Evolutionary conservation across 2,329 filamentous ascomycete genomes (phyloP).

Genomic region (Chaetothyriales sp.): DNA sequence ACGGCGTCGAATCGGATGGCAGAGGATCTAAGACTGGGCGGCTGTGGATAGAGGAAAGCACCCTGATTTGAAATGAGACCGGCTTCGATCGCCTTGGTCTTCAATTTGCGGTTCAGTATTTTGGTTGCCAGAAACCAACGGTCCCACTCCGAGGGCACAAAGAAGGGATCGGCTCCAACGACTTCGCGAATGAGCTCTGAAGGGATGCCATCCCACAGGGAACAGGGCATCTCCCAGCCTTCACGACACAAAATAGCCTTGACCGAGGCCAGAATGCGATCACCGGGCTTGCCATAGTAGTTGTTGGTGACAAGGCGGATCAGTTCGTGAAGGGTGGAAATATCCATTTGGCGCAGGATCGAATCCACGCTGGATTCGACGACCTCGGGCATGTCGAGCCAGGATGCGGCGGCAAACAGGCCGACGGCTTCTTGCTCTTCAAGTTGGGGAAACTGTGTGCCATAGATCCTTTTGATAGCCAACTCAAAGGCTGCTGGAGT

Average conservation of each 20-base stretch:
- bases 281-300: conserved; percentile 43
- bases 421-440: conserved; percentile 41
- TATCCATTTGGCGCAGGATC: conserved; percentile 42
- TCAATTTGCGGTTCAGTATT: conserved; percentile 39
- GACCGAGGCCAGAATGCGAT: conserved; percentile 42
- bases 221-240: conserved; percentile 41
- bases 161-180: conserved; percentile 46
- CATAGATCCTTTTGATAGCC: conserved; percentile 42
- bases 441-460: conserved; percentile 34
- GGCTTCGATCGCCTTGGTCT: conserved; percentile 33
- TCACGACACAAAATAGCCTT: conserved; percentile 46
- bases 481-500: conserved; percentile 41
- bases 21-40: conserved; percentile 35
- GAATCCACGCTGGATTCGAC: conserved; percentile 41
- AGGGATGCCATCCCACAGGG: conserved; percentile 43
- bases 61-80: conserved; percentile 34
- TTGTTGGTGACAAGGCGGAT: conserved; percentile 42
- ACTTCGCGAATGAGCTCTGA: conserved; percentile 46
- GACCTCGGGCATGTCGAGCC: conserved; percentile 45
- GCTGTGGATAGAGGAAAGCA: conserved; percentile 32
- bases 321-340: conserved; percentile 34
- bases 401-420: conserved; percentile 43
- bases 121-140: conserved; percentile 43
- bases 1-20: conserved; percentile 40
- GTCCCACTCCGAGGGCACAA: conserved; percentile 44